A percentile compares a stretch with the other conserved stretches of the same genome.
These are phyloP conservation scores for Kwoniella sp. DNA, from an alignment of 768 basidiomycete species.

Conservation along the genomic window DNA sequence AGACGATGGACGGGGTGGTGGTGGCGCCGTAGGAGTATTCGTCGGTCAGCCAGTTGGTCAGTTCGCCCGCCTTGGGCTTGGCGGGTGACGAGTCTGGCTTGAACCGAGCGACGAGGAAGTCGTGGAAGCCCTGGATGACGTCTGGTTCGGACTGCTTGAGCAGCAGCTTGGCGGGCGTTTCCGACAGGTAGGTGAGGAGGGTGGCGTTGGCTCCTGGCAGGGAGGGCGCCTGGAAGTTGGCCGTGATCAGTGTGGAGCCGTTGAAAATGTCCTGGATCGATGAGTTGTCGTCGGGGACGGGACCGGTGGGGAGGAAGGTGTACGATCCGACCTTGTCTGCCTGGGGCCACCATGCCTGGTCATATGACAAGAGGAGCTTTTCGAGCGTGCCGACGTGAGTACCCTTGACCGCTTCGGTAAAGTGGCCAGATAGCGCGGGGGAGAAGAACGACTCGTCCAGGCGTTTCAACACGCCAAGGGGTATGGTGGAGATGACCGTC, in stretches of 20 bases:
- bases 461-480: slow-evolving; percentile 40
- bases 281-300: slow-evolving; percentile 11
- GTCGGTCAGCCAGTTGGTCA: slow-evolving; percentile 50
- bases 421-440: slow-evolving; percentile 26
- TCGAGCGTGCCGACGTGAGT: slow-evolving; percentile 45
- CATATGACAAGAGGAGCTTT: slow-evolving; percentile 42
- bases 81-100: neutral
- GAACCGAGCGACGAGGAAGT: slow-evolving; percentile 33
- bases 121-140: slow-evolving; percentile 37
- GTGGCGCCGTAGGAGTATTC: slow-evolving; percentile 51
- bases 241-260: slow-evolving; percentile 29
- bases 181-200: slow-evolving; percentile 45
- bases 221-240: slow-evolving; percentile 35
- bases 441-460: slow-evolving; percentile 25
- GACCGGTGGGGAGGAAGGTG: slow-evolving; percentile 43
- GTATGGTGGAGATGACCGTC: slow-evolving; percentile 43
- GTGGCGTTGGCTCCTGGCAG: slow-evolving; percentile 30
- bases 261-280: slow-evolving; percentile 33
- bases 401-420: slow-evolving; percentile 28
- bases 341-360: slow-evolving; percentile 45
- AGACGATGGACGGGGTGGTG: slow-evolving; percentile 44
- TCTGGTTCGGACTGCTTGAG: slow-evolving; percentile 21
- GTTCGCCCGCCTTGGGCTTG: slow-evolving; percentile 18
- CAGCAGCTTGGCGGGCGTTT: slow-evolving; percentile 35
- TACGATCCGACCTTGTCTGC: slow-evolving; percentile 34